phyloP scores from a whole-genome alignment of 2,329 filamentous ascomycete genomes.

The Beauveria medogensis region DNA sequence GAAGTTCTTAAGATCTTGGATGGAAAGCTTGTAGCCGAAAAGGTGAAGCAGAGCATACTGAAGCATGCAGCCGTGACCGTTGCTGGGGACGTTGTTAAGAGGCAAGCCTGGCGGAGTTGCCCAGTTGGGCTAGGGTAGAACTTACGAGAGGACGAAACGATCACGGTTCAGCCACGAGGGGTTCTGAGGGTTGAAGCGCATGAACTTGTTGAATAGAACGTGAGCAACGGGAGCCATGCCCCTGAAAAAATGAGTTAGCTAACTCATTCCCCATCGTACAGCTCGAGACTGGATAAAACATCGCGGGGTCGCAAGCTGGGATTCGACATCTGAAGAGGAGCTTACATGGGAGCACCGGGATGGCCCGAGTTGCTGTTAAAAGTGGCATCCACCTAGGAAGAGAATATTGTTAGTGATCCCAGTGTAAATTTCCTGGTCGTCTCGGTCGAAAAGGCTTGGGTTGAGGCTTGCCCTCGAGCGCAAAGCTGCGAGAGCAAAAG shows the following conservation, averaged over 20 bases:
- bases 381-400: conserved; percentile 85
- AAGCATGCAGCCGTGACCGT: conserved; percentile 98
- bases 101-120: conserved; percentile 1
- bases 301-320: not conserved
- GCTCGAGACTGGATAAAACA: not conserved
- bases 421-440: not conserved
- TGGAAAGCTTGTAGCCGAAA: conserved; percentile 77
- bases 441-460: not conserved
- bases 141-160: conserved; percentile 98
- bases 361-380: conserved; percentile 94
- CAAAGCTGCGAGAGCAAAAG: not conserved
- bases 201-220: conserved; percentile 97
- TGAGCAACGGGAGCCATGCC: conserved; percentile 90
- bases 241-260: conserved; percentile 36
- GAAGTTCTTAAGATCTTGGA: conserved; percentile 95
- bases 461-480: not conserved
- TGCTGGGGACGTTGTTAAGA: conserved; percentile 44
- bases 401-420: conserved; percentile 17
- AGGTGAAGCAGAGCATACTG: conserved; percentile 97
- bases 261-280: conserved; percentile 7
- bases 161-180: conserved; percentile 95
- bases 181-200: conserved; percentile 99
- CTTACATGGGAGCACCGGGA: conserved; percentile 92
- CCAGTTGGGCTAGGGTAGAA: conserved; percentile 21
- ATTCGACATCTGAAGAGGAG: conserved; percentile 13